Evolutionary conservation across 1,284 basidiomycete species (phyloP).

Genomic region (Entoloma clypeatum): DNA sequence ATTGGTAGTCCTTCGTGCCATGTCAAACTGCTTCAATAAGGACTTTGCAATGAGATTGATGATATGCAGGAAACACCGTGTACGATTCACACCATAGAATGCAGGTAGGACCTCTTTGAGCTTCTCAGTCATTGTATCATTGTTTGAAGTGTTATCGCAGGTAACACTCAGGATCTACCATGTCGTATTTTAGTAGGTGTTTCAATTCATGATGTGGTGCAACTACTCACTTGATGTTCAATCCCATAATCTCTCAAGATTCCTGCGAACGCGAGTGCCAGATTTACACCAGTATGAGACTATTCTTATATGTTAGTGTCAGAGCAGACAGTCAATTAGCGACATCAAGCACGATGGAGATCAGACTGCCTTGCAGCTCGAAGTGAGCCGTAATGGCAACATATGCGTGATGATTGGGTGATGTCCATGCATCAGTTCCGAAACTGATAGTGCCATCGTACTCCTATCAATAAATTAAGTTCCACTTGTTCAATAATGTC

Average conservation of each 20-base stretch:
- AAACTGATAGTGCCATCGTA: constrained; percentile 20
- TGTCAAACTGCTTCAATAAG: constrained; percentile 27
- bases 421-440: constrained; percentile 22
- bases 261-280: constrained; percentile 17
- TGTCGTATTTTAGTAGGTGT: constrained; percentile 1
- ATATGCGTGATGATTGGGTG: constrained; percentile 19
- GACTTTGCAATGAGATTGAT: constrained; percentile 29
- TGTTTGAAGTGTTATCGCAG: constrained; percentile 29
- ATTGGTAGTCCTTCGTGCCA: constrained; percentile 4
- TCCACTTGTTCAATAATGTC: not conserved
- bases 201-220: not conserved
- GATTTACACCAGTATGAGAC: constrained; percentile 18
- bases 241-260: constrained; percentile 20
- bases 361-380: constrained; percentile 13
- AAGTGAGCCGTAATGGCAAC: constrained; percentile 20
- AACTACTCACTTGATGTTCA: constrained; percentile 20
- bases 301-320: constrained; percentile 1
- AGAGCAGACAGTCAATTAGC: no score
- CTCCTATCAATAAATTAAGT: constrained; percentile 17
- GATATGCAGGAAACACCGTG: constrained; percentile 33
- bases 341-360: constrained; percentile 22
- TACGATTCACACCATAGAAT: constrained; percentile 23
- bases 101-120: constrained; percentile 19
- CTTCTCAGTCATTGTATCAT: constrained; percentile 28
- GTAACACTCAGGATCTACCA: constrained; percentile 25